These are phyloP conservation scores for Auricularia sp. DNA, from an alignment of 768 basidiomycete species.

Conservation along the genomic window DNA sequence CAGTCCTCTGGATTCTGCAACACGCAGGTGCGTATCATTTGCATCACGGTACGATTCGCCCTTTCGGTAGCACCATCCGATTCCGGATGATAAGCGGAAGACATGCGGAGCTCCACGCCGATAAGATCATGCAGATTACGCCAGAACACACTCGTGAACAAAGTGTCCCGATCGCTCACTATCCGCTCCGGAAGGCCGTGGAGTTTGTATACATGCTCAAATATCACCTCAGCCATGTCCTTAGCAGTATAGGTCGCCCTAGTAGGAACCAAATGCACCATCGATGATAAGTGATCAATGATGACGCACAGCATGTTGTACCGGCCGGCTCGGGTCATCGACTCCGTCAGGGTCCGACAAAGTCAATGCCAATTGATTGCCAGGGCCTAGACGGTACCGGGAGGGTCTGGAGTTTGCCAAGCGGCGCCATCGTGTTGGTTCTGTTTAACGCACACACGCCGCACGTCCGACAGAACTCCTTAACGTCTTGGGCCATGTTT, in stretches of 20 bases:
- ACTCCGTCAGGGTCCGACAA: not conserved
- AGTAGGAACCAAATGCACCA: not conserved
- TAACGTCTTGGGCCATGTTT: not conserved
- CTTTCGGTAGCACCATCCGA: slow-evolving; percentile 3
- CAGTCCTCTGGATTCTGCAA: not conserved
- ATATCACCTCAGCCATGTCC: slow-evolving; percentile 12
- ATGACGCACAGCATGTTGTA: not conserved
- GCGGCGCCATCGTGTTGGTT: not conserved
- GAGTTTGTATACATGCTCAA: slow-evolving; percentile 24
- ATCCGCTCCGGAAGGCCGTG: slow-evolving; percentile 32
- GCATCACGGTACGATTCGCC: not conserved
- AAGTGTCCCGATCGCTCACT: slow-evolving; percentile 30
- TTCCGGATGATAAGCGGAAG: slow-evolving; percentile 33
- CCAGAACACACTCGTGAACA: slow-evolving; percentile 2
- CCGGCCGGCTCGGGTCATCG: not conserved
- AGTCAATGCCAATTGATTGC: not conserved
- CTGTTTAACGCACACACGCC: not conserved
- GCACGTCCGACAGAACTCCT: not conserved
- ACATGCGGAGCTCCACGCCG: slow-evolving; percentile 20
- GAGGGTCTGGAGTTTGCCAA: not conserved
- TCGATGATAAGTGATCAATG: not conserved
- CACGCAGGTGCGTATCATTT: not conserved
- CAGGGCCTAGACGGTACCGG: not conserved
- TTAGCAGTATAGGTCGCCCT: not conserved
- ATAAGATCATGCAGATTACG: not conserved